Evolutionary conservation across 2,329 filamentous ascomycete species (phyloP), one percentile per base, ranked within the genome.

Genomic region (Trichophyton rubrum): DNA sequence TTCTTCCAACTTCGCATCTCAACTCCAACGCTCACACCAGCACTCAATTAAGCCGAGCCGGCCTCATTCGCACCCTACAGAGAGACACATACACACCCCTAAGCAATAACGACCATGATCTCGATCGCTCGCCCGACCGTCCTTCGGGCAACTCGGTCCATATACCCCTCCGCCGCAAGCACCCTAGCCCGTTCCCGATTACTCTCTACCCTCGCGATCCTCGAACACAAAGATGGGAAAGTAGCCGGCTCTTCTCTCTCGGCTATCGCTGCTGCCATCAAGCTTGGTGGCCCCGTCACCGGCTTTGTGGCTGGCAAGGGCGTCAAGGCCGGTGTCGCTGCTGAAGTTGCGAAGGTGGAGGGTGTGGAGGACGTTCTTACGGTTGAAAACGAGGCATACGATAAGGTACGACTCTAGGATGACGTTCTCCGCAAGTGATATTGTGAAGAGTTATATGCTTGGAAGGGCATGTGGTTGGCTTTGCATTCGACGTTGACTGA

Each of bases 171-270:
- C 62, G 67, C 67, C 69, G 58, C 53, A n/a, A 56, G 68, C 70
- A 20, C 41, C 5, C 70, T 60, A 53, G 60, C 59, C 24, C 74
- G 77, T 69, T 84, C 81, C 67, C 83, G 88, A 68, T 79, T 95
- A 63, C 81, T 95, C 62, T 96, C 91, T 58, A 93, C 91, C 40
- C 82, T 99, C 61, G 92, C 92, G 53, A 79, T 99, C 59, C 83
- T 99, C 64, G 93, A 99, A 77, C 93, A 97, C 76, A 85, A 86
- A 69, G 88, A 95, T 69, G 93, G 93, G 64, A 86, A 90, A 76
- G 82, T 99, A 66, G 90, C 89, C 71, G 76, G 82, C 63, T 86
- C 88, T 22, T 96, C 91, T 3, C 79, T 96, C 61, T 89, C 89
- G 69, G 87, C 90, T 51, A 82, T 97, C 62, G 88, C 89, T 7